These are phyloP conservation scores for Melampsora larici-populina DNA, from an alignment of 1,284 basidiomycete genomes.

Conservation along the genomic window DNA sequence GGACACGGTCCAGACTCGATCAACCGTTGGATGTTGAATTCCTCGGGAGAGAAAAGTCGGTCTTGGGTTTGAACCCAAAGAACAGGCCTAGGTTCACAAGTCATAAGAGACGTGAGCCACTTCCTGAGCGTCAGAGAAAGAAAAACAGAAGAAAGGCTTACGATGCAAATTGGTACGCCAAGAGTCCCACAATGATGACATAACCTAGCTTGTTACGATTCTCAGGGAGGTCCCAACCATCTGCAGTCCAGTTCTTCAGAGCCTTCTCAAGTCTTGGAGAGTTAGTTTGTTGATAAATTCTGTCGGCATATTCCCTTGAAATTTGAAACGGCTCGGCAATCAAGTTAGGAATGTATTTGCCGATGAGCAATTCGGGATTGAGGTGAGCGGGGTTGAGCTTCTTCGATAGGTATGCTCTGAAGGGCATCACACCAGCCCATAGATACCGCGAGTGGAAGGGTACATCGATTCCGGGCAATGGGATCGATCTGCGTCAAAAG, in stretches of 20 bases:
- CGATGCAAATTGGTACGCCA: slow-evolving; percentile 82
- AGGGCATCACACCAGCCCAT: slow-evolving; percentile 97
- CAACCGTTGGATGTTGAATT: slow-evolving; percentile 74
- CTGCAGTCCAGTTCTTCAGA: slow-evolving; percentile 86
- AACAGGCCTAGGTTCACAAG: slow-evolving; percentile 66
- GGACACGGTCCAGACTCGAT: slow-evolving; percentile 95
- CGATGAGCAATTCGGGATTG: slow-evolving; percentile 85
- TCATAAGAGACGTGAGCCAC: not conserved
- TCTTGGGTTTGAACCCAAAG: slow-evolving; percentile 99
- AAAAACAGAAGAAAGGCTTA: not conserved
- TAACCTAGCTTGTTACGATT: slow-evolving; percentile 90
- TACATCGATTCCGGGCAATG: slow-evolving; percentile 94
- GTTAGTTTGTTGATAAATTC: slow-evolving; percentile 87
- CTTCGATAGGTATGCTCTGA: slow-evolving; percentile 93
- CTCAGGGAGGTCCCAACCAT: slow-evolving; percentile 75
- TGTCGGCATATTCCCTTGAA: slow-evolving; percentile 81
- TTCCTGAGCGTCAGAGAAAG: not conserved
- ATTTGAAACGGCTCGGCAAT: slow-evolving; percentile 92
- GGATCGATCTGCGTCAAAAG: slow-evolving; percentile 62
- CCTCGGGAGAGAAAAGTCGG: slow-evolving; percentile 77
- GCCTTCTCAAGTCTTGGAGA: slow-evolving; percentile 82
- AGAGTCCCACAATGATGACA: slow-evolving; percentile 88
- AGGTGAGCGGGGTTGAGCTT: slow-evolving; percentile 88
- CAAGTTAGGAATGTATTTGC: slow-evolving; percentile 95
- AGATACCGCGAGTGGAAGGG: slow-evolving; percentile 99